These are phyloP conservation scores for Boletellus ananas DNA, from an alignment of 768 basidiomycete species.

Conservation along the genomic window DNA sequence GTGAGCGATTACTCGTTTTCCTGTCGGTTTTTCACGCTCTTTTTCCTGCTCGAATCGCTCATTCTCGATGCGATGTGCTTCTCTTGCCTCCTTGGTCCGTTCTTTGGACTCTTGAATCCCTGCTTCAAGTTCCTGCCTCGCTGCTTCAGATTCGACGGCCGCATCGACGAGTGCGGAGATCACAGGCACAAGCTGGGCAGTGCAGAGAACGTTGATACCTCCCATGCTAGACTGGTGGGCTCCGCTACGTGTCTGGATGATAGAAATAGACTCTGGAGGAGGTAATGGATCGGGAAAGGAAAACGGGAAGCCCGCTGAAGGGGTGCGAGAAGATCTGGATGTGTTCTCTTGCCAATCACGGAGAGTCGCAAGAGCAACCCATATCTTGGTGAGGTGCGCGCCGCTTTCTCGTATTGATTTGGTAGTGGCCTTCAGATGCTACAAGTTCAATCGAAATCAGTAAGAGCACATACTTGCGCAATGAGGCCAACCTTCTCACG, in stretches of 20 bases:
- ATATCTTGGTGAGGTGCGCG: conserved; percentile 58
- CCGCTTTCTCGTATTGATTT: conserved; percentile 53
- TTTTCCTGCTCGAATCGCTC: conserved; percentile 30
- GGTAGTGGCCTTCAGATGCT: conserved; percentile 34
- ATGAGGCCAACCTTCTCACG: conserved; percentile 29
- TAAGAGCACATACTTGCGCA: neutral
- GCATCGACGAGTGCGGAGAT: conserved; percentile 55
- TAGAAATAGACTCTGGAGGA: conserved; percentile 40
- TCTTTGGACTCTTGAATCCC: conserved; percentile 57
- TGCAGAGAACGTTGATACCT: conserved; percentile 34
- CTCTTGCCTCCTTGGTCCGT: conserved; percentile 45
- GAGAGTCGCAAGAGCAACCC: conserved; percentile 50
- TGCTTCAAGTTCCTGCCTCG: conserved; percentile 60
- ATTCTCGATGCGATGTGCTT: conserved; percentile 37
- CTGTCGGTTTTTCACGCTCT: conserved; percentile 55
- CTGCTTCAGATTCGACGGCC: conserved; percentile 40
- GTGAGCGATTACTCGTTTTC: conserved; percentile 15
- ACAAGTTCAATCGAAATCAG: neutral
- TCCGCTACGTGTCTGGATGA: conserved; percentile 48
- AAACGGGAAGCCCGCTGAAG: conserved; percentile 18
- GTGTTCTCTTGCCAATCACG: conserved; percentile 34
- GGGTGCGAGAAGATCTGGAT: conserved; percentile 11
- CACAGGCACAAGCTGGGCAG: conserved; percentile 68
- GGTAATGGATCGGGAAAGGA: conserved; percentile 58
- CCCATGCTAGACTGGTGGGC: conserved; percentile 25